Base-by-base conservation (phyloP, 176 grass and related monocot species). In the Rhipidocladum racemiflorum region DNA sequence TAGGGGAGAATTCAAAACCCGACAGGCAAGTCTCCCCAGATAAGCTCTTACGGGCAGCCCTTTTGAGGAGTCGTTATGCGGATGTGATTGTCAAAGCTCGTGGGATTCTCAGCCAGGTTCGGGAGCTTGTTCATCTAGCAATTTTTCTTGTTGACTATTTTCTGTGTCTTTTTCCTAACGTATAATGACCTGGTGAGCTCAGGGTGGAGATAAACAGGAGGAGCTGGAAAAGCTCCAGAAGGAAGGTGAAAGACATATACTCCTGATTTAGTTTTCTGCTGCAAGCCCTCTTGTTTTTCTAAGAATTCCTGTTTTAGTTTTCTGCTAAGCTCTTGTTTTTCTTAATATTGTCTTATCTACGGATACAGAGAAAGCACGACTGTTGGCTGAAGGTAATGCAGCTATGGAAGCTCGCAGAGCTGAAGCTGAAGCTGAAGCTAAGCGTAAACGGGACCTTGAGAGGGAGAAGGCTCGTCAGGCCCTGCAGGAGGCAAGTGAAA, bases 11-110 rank as follows among this genome's bases (percentile, higher is more conserved):
- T 54, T 71, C 78, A 82, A 84, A 87, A 83, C 83, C 80, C 16
- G 85, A 91, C 49, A 88, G 91, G 70, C 85, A 93, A 81, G 88
- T 89, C 56, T 95, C 93, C 46, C 90, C 91, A 7, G 96, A 95
- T 43, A 95, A 90, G 87, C 71, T 81, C 28, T 91, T 95, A 65
- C 82, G 95, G 79, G 92, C 92, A 68, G 95, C 95, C 57, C 42
- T 98, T 57, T 78, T 98, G 55, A 93, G 84, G 79, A 82, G 88
- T 51, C 92, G 92, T 63, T 98, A 95, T 48, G 93, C 90, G 57
- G 91, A 99, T 70, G 89, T 92, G 65, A 99, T 95, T 88, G 78
- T 95, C 25, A 98, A 95, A 80, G 95, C 95, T 79, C 92, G 21
- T 56, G 95, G 93, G 54, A 57, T 94, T 65, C 79, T 95, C 42